Conservation (phyloP, 805 yeast species). For the Schwanniomyces occidentalis region DNA sequence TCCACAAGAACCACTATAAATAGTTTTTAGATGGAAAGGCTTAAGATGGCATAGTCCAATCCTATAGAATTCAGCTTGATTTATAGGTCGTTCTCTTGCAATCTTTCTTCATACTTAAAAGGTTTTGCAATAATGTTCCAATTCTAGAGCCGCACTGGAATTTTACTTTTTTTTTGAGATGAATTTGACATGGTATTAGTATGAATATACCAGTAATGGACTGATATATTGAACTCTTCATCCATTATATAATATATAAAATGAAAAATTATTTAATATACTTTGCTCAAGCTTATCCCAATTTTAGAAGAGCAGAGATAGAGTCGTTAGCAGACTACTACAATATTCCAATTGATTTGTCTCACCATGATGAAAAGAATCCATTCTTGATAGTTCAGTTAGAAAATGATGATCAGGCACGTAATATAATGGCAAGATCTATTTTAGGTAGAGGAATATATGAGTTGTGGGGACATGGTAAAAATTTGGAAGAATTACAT, state of each 20-base stretch:
- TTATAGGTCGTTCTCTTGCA: too few relatives aligned
- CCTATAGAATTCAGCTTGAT: too few relatives aligned
- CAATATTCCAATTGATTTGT: slow-evolving; percentile 57
- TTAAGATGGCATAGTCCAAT: too few relatives aligned
- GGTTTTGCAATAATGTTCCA: too few relatives aligned
- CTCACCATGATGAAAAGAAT: slow-evolving; percentile 51
- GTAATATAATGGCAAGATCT: slow-evolving; percentile 61
- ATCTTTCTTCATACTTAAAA: too few relatives aligned
- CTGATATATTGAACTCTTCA: too few relatives aligned
- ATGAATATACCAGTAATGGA: too few relatives aligned
- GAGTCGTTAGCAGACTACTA: slow-evolving; percentile 76
- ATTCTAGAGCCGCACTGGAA: too few relatives aligned
- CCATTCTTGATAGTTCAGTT: slow-evolving; percentile 77
- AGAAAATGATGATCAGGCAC: slow-evolving; percentile 67
- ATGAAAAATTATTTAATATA: slow-evolving; percentile 71
- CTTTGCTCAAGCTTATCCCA: slow-evolving; percentile 80
- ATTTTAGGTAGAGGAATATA: slow-evolving; percentile 74
- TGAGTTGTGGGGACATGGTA: slow-evolving; percentile 81
- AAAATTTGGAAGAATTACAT: slow-evolving; percentile 57
- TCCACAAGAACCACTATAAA: too few relatives aligned
- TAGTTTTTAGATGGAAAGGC: too few relatives aligned
- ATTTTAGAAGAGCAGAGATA: slow-evolving; percentile 79
- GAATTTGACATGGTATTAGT: too few relatives aligned
- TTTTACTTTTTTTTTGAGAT: too few relatives aligned
- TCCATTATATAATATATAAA: slow-evolving; percentile 1